phyloP scores from a whole-genome alignment of 495 filamentous ascomycete species.

The Penicillium longicatenatum region DNA sequence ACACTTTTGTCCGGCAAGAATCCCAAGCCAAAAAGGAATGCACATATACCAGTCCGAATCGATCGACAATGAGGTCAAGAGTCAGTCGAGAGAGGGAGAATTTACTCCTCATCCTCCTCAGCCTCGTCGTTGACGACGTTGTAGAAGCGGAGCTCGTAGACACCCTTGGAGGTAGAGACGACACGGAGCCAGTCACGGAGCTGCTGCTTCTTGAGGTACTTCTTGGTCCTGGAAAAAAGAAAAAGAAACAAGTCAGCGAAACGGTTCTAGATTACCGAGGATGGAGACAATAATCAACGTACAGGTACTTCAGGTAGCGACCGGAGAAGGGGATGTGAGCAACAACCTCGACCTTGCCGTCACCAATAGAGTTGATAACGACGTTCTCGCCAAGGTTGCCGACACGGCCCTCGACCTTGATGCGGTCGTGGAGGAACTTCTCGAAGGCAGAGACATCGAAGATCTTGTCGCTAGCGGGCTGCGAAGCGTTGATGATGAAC shows the following conservation, averaged over 20 bases:
- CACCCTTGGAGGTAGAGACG: conserved; percentile 92
- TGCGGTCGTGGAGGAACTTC: conserved; percentile 99
- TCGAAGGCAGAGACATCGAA: conserved; percentile 97
- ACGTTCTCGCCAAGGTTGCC: conserved; percentile 96
- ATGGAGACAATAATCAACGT: conserved; percentile 40
- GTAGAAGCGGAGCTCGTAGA: conserved; percentile 99
- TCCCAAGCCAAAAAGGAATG: conserved; percentile 17
- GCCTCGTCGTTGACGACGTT: conserved; percentile 97
- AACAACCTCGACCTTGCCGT: conserved; percentile 97
- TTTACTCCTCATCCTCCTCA: conserved; percentile 98
- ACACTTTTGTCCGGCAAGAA: conserved; percentile 9
- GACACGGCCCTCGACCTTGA: conserved; percentile 98
- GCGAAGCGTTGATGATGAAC: conserved; percentile 99
- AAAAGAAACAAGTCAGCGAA: conserved; percentile 14
- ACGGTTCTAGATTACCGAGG: neutral
- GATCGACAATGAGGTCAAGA: conserved; percentile 20
- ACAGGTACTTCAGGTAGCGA: conserved; percentile 99
- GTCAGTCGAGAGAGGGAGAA: conserved; percentile 11
- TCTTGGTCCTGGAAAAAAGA: conserved; percentile 78
- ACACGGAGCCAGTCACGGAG: conserved; percentile 99
- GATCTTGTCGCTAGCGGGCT: conserved; percentile 98
- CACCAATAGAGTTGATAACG: conserved; percentile 83
- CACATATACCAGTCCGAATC: conserved; percentile 15
- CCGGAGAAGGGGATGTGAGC: conserved; percentile 97
- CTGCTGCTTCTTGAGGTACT: conserved; percentile 99